phyloP scores from a whole-genome alignment of 164 flowering plant genomes.

The Umbellularia californica region DNA sequence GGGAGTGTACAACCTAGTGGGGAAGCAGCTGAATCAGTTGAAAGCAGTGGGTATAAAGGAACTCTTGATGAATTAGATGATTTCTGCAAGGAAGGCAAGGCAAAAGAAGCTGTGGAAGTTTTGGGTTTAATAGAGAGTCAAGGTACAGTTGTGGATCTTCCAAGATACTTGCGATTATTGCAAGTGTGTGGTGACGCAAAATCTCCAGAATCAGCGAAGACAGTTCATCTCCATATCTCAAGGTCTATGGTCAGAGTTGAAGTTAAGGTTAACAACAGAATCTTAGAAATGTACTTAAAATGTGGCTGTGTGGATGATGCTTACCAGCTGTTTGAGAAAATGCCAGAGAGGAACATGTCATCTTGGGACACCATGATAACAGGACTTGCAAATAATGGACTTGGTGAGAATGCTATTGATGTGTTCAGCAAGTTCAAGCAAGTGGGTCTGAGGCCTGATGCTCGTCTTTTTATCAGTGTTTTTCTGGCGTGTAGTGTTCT shows the following conservation, averaged over 20 bases:
- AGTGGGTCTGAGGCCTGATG: slow-evolving; percentile 63
- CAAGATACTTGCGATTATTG: slow-evolving; percentile 39
- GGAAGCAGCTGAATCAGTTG: slow-evolving; percentile 24
- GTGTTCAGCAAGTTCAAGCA: slow-evolving; percentile 51
- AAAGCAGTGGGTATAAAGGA: slow-evolving; percentile 20
- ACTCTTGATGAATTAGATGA: slow-evolving; percentile 54
- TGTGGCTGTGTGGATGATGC: slow-evolving; percentile 72
- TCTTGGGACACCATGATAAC: slow-evolving; percentile 77
- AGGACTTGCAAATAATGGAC: slow-evolving; percentile 55
- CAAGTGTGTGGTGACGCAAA: slow-evolving; percentile 54
- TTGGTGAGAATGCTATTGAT: slow-evolving; percentile 71
- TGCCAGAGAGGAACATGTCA: slow-evolving; percentile 55
- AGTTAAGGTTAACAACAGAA: slow-evolving; percentile 40
- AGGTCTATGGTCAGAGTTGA: slow-evolving; percentile 27
- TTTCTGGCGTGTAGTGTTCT: slow-evolving; percentile 58
- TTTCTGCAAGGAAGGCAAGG: slow-evolving; percentile 46
- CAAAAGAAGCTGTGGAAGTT: slow-evolving; percentile 60
- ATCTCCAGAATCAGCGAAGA: slow-evolving; percentile 55
- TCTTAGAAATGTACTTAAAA: slow-evolving; percentile 59
- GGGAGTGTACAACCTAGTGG: slow-evolving; percentile 7
- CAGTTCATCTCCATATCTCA: slow-evolving; percentile 41
- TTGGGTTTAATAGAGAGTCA: slow-evolving; percentile 40
- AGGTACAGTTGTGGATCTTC: slow-evolving; percentile 37
- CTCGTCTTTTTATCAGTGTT: slow-evolving; percentile 52
- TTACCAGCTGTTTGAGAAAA: slow-evolving; percentile 36